Evolutionary conservation across 2,329 filamentous ascomycete species (phyloP), one percentile per base, ranked within the genome.

Genomic region (Alternaria metachromatica): DNA sequence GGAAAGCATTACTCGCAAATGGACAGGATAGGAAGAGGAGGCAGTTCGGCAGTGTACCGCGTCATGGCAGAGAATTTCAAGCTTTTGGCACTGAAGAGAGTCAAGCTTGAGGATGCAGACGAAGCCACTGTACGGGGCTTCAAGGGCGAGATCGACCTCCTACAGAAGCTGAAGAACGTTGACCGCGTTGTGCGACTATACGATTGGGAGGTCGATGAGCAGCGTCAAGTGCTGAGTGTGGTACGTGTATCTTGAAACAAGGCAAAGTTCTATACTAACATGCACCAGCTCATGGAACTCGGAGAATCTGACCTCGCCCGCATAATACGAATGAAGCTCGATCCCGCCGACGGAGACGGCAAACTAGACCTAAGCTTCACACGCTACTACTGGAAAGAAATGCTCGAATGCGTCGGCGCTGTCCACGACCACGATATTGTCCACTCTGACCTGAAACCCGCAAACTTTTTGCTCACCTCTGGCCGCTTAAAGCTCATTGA

Each of bases 311-410:
- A 99, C 80, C 87, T 99, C 74, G 92, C 96, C 76, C 93, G 91
- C 59, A 89, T 98, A 58, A 87, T 99, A 68, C 90, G 89, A 37
- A 87, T 90, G 68, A 73, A 92, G 90, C 73, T 87, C 85, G 78
- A 81, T 62, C 73, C 74, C 4, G 74, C 75, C 13, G 88, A 91
- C 58, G 61, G 65, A 13, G 70, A 72, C 9, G 72, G 70, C 56
- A 88, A 86, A 63, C 91, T 99, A 64, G 96, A 99, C 76, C 87
- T 93, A 2, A 92, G 91, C 57, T 97, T 98, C 79, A 93, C 96
- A 12, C 91, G 96, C n/a, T 96, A 92, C 81, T 97, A 97, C 84
- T 99, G 96, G 96, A 96, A 97, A 80, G 96, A 99, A 82, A 99
- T 99, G 96, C 89, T 99, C 18, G 94, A 97, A 79, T 98, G 96